Percentiles rank a stretch among this genome's conserved stretches.
phyloP scores from a whole-genome alignment of 2,329 filamentous ascomycete species.

The Sarocladium strictum region DNA sequence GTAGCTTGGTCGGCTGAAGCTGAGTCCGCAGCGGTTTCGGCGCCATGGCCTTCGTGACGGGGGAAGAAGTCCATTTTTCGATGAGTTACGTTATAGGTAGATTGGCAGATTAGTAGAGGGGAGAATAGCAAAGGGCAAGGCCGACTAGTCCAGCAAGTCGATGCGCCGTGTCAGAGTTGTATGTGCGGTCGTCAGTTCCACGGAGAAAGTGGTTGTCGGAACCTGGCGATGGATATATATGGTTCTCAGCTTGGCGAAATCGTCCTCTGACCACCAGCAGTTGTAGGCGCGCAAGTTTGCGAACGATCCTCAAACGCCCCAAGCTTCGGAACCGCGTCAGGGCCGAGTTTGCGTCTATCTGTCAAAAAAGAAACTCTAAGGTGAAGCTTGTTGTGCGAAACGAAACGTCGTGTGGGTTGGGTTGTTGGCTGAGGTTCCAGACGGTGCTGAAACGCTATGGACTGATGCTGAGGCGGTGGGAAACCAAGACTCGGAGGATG shows the following conservation, averaged over 20 bases:
- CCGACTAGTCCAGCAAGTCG: slow-evolving; percentile 1
- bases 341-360: slow-evolving; percentile 1
- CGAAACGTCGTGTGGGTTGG: neutral
- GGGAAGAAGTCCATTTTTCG: slow-evolving; percentile 2
- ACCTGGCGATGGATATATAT: neutral
- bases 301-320: slow-evolving; percentile 3
- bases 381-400: neutral
- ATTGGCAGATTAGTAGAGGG: neutral
- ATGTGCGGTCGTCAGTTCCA: too few species aligned
- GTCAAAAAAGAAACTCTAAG: neutral
- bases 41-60: slow-evolving; percentile 5
- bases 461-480: neutral
- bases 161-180: too few species aligned
- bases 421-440: neutral
- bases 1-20: neutral
- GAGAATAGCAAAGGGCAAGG: neutral
- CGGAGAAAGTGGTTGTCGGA: neutral
- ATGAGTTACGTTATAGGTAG: neutral
- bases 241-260: neutral
- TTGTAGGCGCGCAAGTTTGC: slow-evolving; percentile 5
- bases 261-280: neutral
- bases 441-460: neutral
- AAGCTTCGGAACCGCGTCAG: neutral
- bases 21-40: neutral
- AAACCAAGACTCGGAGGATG: neutral